A percentile compares a stretch with the other conserved stretches of the same genome.
phyloP scores from a whole-genome alignment of 192 early-diverging fungal genomes.

The Mortierella alpina region DNA sequence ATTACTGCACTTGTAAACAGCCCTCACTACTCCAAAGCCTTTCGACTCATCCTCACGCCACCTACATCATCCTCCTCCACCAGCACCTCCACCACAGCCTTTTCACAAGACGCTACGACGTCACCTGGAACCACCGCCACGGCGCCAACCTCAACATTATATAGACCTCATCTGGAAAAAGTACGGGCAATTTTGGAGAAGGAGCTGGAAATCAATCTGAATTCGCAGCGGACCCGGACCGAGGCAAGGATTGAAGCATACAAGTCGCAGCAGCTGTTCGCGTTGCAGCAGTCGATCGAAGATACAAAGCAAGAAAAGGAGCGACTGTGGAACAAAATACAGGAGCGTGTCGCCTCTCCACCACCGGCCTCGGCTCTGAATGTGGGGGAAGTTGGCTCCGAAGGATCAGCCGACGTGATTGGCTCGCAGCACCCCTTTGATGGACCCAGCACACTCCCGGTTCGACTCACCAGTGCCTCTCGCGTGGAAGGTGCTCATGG shows the following conservation, averaged over 20 bases:
- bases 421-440: slow-evolving; percentile 30
- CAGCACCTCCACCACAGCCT: background rate
- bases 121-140: slow-evolving; percentile 2
- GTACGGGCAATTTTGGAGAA: slow-evolving; percentile 35
- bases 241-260: slow-evolving; percentile 49
- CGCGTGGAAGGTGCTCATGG: slow-evolving; percentile 22
- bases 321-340: slow-evolving; percentile 28
- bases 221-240: slow-evolving; percentile 34
- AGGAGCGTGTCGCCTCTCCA: slow-evolving; percentile 18
- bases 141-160: background rate
- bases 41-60: slow-evolving; percentile 30
- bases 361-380: slow-evolving; percentile 1
- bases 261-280: slow-evolving; percentile 46
- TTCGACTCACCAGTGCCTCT: slow-evolving; percentile 40
- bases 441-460: slow-evolving; percentile 27
- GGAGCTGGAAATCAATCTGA: slow-evolving; percentile 42
- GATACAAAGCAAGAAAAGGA: slow-evolving; percentile 42
- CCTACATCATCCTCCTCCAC: background rate
- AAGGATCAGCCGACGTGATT: slow-evolving; percentile 11
- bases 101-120: background rate
- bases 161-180: slow-evolving; percentile 37
- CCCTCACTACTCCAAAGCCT: slow-evolving; percentile 37
- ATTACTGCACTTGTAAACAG: slow-evolving; percentile 18
- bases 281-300: slow-evolving; percentile 31
- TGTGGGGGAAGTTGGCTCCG: background rate